Evolutionary conservation across 2,329 filamentous ascomycete genomes (phyloP), one percentile per base, ranked within the genome.

Genomic region (Fusarium avenaceum): DNA sequence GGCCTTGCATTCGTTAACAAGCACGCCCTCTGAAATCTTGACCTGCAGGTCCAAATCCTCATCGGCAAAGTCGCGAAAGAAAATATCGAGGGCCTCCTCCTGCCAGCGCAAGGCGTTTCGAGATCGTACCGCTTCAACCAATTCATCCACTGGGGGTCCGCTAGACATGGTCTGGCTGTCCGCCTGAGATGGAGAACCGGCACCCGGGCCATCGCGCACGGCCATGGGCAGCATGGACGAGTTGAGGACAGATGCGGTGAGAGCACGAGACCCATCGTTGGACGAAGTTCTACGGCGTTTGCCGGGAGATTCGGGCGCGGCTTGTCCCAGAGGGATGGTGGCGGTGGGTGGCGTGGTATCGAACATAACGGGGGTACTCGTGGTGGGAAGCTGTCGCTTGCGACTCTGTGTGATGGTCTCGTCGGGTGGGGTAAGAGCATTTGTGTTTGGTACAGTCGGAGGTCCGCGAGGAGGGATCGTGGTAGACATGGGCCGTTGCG

Each of bases 1-100:
- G 30, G 86, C 87, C 73, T 87, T 88, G 72, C 84, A 85, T 65
- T 87, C 84, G 67, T 88, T 84, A n/a, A 84, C 82, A 26, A 89
- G 79, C 2, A 86, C 82, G 64, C 85, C 85, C 74, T 89, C 86
- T 0, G 86, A 85, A 33, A 89, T 86, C 75, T 85, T 86, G 39
- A 89, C 79, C 78, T 88, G 86, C 57, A 89, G 73, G 68, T 89
- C 86, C 61, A 84, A 78, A 60, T 88, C 85, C 67, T 88, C 86
- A 47, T 84, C 81, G 15, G 81, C 77, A 71, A 89, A 89, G 61
- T 89, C 86, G 32, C 81, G 80, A 75, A 89, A 88, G 71, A 89
- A 85, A 7, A 87, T 81, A 57, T 89, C 86, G 52, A 89, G 79
- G 0, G 86, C 86, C 73, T 85, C 83, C 73, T 89, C 86, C 7